Conservation (phyloP, 2,329 filamentous ascomycete genomes). For the Nothopassalora personata region DNA sequence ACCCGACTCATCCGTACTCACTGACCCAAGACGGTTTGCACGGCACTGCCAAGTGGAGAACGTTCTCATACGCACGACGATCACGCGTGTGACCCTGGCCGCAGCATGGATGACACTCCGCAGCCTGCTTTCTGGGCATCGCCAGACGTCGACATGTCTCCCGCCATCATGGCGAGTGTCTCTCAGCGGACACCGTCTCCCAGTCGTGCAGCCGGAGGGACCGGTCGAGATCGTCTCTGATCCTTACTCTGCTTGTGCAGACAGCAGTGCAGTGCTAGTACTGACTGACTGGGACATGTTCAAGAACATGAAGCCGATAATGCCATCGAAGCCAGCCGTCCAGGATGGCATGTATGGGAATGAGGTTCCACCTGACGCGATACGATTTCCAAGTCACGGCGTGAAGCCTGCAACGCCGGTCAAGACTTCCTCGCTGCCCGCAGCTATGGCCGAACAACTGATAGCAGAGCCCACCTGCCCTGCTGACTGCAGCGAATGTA, state of each 20-base stretch:
- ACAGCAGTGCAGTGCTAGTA: slow-evolving; percentile 28
- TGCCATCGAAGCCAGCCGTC: neutral
- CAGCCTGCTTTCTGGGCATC: neutral
- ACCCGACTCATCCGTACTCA: neutral
- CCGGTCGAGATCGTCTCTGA: slow-evolving; percentile 24
- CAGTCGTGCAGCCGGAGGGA: slow-evolving; percentile 19
- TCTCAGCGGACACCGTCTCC: slow-evolving; percentile 12
- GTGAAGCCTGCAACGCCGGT: slow-evolving; percentile 6
- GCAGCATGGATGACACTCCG: neutral
- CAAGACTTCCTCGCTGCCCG: slow-evolving; percentile 3
- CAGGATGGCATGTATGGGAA: neutral
- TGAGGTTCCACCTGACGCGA: neutral
- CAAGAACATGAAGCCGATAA: slow-evolving; percentile 18
- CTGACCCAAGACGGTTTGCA: neutral
- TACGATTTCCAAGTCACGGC: slow-evolving; percentile 5
- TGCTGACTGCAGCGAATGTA: slow-evolving; percentile 12
- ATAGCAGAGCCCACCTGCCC: slow-evolving; percentile 13
- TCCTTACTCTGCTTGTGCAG: slow-evolving; percentile 28
- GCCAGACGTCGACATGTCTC: neutral
- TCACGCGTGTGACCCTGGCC: neutral
- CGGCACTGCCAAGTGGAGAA: neutral
- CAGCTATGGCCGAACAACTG: slow-evolving; percentile 4
- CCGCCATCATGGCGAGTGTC: slow-evolving; percentile 5
- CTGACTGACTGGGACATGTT: slow-evolving; percentile 31
- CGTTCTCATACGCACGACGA: neutral